phyloP scores from a whole-genome alignment of 306 rosid species.

The Mimosa pudica region DNA sequence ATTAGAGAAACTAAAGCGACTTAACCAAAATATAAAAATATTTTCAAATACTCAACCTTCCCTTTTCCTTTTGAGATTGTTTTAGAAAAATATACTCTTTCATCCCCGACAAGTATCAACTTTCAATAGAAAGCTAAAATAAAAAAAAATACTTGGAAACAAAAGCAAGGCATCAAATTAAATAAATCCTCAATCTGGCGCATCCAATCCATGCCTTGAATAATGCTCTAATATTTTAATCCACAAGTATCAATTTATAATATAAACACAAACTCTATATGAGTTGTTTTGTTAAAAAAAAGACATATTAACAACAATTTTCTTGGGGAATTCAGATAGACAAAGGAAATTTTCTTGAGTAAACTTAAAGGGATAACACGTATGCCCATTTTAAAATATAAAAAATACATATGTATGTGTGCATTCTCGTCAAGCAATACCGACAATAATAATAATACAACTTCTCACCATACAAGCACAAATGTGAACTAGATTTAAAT shows the following conservation, averaged over 20 bases:
- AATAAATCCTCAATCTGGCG: not conserved
- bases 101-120: not conserved
- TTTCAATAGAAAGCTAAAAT: not conserved
- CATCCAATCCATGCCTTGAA: not conserved
- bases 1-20: not conserved
- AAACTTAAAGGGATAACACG: not conserved
- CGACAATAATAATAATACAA: not conserved
- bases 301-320: not conserved
- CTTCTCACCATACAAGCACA: not conserved
- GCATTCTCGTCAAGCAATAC: not conserved
- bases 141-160: not conserved
- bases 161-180: conserved; percentile 5
- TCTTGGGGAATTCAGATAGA: not conserved
- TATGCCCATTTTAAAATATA: not conserved
- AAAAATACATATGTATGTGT: not conserved
- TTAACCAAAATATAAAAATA: not conserved
- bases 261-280: not conserved
- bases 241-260: not conserved
- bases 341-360: not conserved
- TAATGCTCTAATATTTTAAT: not conserved
- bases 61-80: not conserved
- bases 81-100: not conserved
- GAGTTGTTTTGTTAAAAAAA: not conserved
- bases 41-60: not conserved
- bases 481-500: not conserved